Conservation (phyloP, 352 stramenopile genomes). For the Globisporangium polare region DNA sequence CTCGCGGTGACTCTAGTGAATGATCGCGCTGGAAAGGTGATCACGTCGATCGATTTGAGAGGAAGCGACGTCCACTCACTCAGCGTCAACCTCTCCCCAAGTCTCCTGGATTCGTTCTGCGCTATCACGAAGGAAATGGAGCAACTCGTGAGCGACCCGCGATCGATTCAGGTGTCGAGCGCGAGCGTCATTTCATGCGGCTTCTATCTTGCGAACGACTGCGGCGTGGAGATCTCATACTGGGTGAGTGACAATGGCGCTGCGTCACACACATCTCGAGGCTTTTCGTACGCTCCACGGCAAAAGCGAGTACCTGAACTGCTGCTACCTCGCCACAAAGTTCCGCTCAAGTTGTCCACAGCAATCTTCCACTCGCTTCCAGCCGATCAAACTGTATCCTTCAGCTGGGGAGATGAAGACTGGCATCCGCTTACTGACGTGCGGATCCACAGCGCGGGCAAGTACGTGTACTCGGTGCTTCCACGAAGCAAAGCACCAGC, state of each 20-base stretch:
- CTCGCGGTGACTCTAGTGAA: slow-evolving; percentile 30
- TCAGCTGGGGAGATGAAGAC: slow-evolving; percentile 60
- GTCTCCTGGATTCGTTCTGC: slow-evolving; percentile 60
- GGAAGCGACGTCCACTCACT: slow-evolving; percentile 56
- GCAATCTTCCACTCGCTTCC: slow-evolving; percentile 62
- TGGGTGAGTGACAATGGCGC: slow-evolving; percentile 53
- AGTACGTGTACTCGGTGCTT: slow-evolving; percentile 73
- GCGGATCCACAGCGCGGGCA: slow-evolving; percentile 68
- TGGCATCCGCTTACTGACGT: slow-evolving; percentile 79
- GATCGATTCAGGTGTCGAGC: slow-evolving; percentile 31
- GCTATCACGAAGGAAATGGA: slow-evolving; percentile 59
- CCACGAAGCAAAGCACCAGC: slow-evolving; percentile 13
- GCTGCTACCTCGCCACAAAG: slow-evolving; percentile 45
- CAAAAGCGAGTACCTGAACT: slow-evolving; percentile 38
- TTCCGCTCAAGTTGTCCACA: slow-evolving; percentile 67
- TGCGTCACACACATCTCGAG: slow-evolving; percentile 32
- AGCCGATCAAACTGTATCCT: slow-evolving; percentile 72
- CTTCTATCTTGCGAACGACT: slow-evolving; percentile 79
- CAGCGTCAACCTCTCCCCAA: slow-evolving; percentile 68
- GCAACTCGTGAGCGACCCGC: slow-evolving; percentile 20
- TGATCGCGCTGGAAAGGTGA: slow-evolving; percentile 42
- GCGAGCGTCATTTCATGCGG: slow-evolving; percentile 76
- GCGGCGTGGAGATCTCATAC: slow-evolving; percentile 50
- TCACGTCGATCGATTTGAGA: slow-evolving; percentile 43
- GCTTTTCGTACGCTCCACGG: slow-evolving; percentile 57